These are phyloP conservation scores for Syncephalastrum monosporum DNA, from an alignment of 371 early-diverging fungal species.

Conservation along the genomic window DNA sequence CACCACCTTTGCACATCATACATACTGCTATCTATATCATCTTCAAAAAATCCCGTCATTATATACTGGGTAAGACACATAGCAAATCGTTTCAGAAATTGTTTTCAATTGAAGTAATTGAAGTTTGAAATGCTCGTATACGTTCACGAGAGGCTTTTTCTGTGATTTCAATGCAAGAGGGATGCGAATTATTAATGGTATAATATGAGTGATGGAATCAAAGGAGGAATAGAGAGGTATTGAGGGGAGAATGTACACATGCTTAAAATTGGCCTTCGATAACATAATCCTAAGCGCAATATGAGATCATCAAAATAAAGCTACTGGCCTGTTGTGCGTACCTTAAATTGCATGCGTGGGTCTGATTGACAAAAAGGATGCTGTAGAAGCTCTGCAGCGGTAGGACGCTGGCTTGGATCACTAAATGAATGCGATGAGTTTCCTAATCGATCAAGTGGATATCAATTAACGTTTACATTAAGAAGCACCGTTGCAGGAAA, in stretches of 20 bases:
- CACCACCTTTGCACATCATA: not conserved
- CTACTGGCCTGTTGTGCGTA: not conserved
- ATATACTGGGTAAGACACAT: not conserved
- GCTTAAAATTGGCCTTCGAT: conserved; percentile 28
- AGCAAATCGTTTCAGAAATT: conserved; percentile 27
- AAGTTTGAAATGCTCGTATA: conserved; percentile 54
- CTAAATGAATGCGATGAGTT: conserved; percentile 19
- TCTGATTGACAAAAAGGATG: conserved; percentile 52
- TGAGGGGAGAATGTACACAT: not conserved
- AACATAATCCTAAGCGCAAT: conserved; percentile 23
- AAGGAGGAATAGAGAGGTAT: not conserved
- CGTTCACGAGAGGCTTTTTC: conserved; percentile 28
- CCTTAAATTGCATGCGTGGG: conserved; percentile 49
- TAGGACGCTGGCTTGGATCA: conserved; percentile 64
- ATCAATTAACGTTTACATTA: conserved; percentile 34
- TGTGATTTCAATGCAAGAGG: conserved; percentile 3
- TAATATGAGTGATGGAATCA: not conserved
- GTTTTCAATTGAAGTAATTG: conserved; percentile 57
- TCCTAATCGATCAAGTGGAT: not conserved
- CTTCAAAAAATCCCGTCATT: too few species aligned
- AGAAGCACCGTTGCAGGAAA: conserved; percentile 69
- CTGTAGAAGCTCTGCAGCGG: conserved; percentile 58
- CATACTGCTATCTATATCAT: conserved; percentile 30
- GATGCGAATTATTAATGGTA: not conserved
- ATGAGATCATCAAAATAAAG: not conserved